Base-by-base conservation (phyloP, 495 filamentous ascomycete species). In the Penicillium mononematosum region DNA sequence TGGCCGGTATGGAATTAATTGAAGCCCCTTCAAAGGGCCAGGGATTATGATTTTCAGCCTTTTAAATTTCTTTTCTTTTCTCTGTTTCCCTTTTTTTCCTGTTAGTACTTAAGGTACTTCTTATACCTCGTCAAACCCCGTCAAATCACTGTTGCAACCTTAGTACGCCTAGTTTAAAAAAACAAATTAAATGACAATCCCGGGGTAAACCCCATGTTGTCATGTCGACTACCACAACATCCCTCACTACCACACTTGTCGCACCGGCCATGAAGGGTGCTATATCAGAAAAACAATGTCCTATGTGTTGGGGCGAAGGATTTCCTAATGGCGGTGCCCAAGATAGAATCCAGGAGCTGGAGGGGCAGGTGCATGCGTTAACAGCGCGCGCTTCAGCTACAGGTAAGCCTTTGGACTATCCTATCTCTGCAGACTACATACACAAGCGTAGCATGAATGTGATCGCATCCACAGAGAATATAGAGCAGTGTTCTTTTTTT, bases 331-430 rank as follows among this genome's bases (percentile, higher is more conserved):
- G 61, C 19, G 72, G 83, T 38, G 83, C 88, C 19, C 88, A 89
- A 62, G 80, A 76, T 41, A 81, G 85, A 45, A 92, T 97, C 60
- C 72, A 82, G 55, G 93, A 96, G 63, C 76, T 98, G 22, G 85
- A 97, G 68, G 82, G 83, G 46, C 91, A 98, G 67, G 83, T 96
- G 12, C 71, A 76, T 58, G 66, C 78, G 34, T 76, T 98, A 54
- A 95, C 85, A 56, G 77, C 84, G 51, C 95, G 92, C 70, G 89
- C 89, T 38, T 81, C 85, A 0, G 81, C 85, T 32, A 89, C 91
- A 46, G 86, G 89, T 91, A 76, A 63, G 84, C 55, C 44, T 31
- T 25, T n/a, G n/a, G 3, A 19, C 31, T 11, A 20, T 58, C 27
- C 31, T 11, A 20, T 58, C 27, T 55, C 47, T 60, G 4, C 17